Evolutionary conservation across 78 protist genomes (phyloP).

Genomic region (Guillardia theta): DNA sequence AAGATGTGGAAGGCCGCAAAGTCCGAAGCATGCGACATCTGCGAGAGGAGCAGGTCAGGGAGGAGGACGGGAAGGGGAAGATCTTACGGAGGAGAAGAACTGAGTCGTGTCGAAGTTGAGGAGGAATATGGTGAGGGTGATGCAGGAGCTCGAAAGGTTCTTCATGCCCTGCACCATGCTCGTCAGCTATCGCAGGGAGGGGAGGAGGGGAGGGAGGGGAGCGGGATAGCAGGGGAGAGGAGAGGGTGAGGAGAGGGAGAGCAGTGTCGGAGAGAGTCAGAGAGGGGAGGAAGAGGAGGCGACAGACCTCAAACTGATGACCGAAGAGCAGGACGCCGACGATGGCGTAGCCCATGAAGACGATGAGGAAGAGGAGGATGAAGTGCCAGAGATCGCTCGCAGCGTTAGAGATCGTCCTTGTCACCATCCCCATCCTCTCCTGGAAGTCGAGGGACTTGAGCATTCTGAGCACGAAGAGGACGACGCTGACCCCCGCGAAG

Average conservation of each 20-base stretch:
- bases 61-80: no score
- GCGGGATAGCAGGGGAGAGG: no score
- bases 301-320: not conserved
- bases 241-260: no score
- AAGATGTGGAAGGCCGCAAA: not conserved
- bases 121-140: not conserved
- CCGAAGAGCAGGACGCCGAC: not conserved
- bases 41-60: no score
- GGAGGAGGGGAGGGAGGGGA: no score
- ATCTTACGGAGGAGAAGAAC: not conserved
- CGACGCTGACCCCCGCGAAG: not conserved
- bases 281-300: no score
- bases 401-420: not conserved
- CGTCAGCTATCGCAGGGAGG: no score
- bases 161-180: no score
- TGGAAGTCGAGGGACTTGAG: slow-evolving; percentile 31
- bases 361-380: not conserved
- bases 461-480: not conserved
- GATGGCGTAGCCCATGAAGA: not conserved
- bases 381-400: not conserved
- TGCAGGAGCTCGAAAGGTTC: not conserved
- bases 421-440: not conserved
- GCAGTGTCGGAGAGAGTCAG: no score
- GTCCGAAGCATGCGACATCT: not conserved
- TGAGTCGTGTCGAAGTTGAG: not conserved